phyloP scores from a whole-genome alignment of 2,329 filamentous ascomycete genomes.

The Gnomoniopsis sp. region DNA sequence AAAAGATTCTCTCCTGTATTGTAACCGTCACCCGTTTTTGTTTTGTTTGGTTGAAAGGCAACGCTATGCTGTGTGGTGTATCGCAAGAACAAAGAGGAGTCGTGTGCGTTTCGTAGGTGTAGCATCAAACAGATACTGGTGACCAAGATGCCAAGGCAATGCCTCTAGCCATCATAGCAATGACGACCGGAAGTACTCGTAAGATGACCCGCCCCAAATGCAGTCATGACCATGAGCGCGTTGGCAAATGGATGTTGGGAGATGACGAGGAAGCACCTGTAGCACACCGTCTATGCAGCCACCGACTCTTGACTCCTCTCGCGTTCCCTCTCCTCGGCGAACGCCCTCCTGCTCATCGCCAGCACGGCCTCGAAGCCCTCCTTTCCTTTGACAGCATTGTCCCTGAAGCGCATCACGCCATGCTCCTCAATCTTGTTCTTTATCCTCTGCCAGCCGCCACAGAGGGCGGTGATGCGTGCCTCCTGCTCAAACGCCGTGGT shows the following conservation, averaged over 20 bases:
- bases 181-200: background rate
- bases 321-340: conserved; percentile 80
- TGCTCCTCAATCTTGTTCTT: conserved; percentile 95
- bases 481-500: conserved; percentile 84
- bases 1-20: background rate
- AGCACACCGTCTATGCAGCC: conserved; percentile 1
- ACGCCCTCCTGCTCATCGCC: conserved; percentile 87
- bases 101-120: conserved; percentile 12
- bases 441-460: conserved; percentile 95
- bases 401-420: conserved; percentile 80
- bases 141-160: background rate
- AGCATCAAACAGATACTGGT: background rate
- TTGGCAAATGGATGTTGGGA: background rate
- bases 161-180: background rate
- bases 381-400: conserved; percentile 86
- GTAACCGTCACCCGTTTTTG: background rate
- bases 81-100: background rate
- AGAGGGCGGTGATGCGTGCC: conserved; percentile 88
- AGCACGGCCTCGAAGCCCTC: conserved; percentile 95
- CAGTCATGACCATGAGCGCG: background rate
- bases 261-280: too few relatives aligned
- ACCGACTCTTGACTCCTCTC: conserved; percentile 28
- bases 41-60: conserved; percentile 8
- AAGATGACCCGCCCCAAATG: background rate
- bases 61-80: conserved; percentile 17